Percentiles rank a stretch among this genome's conserved stretches.
These are phyloP conservation scores for Ophiobolus disseminans DNA, from an alignment of 2,329 filamentous ascomycete genomes.

Conservation along the genomic window DNA sequence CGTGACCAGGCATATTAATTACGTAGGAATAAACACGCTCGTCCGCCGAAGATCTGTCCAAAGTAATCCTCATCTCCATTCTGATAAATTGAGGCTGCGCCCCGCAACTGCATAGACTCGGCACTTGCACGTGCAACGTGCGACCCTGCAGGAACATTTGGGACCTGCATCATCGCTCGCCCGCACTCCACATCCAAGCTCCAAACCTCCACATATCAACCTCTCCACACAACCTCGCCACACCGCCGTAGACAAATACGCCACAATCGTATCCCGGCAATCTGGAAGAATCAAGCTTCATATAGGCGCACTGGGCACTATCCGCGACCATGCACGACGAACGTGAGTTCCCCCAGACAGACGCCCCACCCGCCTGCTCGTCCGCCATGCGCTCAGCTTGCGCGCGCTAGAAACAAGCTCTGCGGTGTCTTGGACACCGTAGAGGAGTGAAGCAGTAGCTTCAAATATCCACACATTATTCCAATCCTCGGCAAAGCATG, in stretches of 20 bases:
- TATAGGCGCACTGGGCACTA: no score
- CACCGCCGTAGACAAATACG: neutral
- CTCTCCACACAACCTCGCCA: conserved; percentile 2
- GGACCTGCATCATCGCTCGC: conserved; percentile 25
- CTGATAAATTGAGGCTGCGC: no score
- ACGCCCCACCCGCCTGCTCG: neutral
- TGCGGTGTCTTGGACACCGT: no score
- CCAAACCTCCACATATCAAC: neutral
- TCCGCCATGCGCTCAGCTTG: conserved; percentile 5
- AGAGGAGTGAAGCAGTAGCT: no score
- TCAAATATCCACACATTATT: no score
- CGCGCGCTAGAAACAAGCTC: no score
- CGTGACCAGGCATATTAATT: neutral
- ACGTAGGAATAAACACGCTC: neutral
- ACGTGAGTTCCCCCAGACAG: conserved; percentile 34
- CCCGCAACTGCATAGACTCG: conserved; percentile 10
- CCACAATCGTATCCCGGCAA: conserved; percentile 9
- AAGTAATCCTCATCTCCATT: no score
- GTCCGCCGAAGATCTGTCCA: no score
- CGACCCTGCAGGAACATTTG: conserved; percentile 1
- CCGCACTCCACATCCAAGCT: conserved; percentile 3
- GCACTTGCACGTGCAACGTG: conserved; percentile 10
- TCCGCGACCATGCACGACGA: conserved; percentile 45
- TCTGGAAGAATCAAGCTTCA: conserved; percentile 8
- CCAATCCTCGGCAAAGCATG: no score